These are phyloP conservation scores for Alternaria panax DNA, from an alignment of 2,329 filamentous ascomycete genomes.

Conservation along the genomic window DNA sequence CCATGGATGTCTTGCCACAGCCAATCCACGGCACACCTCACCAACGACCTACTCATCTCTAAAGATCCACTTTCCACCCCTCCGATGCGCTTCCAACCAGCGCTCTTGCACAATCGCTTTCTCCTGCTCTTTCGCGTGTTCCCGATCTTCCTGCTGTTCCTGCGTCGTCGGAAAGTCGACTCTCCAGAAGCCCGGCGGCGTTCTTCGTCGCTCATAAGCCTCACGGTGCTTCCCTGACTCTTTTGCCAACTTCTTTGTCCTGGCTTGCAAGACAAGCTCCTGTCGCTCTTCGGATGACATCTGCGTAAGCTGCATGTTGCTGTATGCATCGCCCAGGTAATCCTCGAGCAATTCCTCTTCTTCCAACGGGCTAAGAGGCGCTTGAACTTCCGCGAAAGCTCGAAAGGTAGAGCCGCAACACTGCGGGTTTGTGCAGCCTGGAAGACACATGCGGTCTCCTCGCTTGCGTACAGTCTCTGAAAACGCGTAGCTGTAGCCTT, in stretches of 20 bases:
- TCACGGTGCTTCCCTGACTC: slow-evolving; percentile 79
- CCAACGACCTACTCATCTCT: slow-evolving; percentile 70
- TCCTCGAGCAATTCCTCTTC: slow-evolving; percentile 59
- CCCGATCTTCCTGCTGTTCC: slow-evolving; percentile 71
- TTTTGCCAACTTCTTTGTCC: slow-evolving; percentile 75
- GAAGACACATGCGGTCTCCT: slow-evolving; percentile 72
- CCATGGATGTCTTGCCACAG: not conserved
- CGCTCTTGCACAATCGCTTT: slow-evolving; percentile 72
- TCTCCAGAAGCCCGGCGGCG: slow-evolving; percentile 90
- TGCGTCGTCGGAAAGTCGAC: slow-evolving; percentile 90
- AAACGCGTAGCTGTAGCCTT: slow-evolving; percentile 76
- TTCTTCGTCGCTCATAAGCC: slow-evolving; percentile 72
- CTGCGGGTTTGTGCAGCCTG: slow-evolving; percentile 75
- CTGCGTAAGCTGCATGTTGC: slow-evolving; percentile 44
- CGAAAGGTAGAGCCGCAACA: slow-evolving; percentile 80
- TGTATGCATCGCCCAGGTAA: slow-evolving; percentile 58
- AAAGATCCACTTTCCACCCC: slow-evolving; percentile 80
- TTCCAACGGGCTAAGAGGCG: slow-evolving; percentile 39
- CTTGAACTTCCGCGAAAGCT: slow-evolving; percentile 62
- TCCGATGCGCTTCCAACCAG: slow-evolving; percentile 81
- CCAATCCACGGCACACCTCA: not conserved
- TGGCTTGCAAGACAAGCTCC: slow-evolving; percentile 76
- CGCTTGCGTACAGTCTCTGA: slow-evolving; percentile 75
- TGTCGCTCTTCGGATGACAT: slow-evolving; percentile 69
- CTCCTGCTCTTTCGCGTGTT: slow-evolving; percentile 70